Evolutionary conservation across 257 asterid species (phyloP).

Genomic region (Nicotiana sylvestris): DNA sequence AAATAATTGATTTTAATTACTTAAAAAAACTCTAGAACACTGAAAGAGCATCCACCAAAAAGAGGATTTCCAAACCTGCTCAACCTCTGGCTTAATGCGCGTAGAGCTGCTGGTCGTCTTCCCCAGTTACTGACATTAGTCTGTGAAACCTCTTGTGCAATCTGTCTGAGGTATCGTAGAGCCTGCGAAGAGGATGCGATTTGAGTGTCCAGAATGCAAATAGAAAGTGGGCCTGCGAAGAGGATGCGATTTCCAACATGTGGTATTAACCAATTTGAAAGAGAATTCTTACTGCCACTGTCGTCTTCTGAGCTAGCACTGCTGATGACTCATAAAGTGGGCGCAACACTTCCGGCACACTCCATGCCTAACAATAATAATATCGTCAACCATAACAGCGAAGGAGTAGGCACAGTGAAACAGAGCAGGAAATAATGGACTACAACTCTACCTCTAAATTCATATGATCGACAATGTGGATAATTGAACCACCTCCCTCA

Average conservation of each 20-base stretch:
- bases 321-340: constrained; percentile 82
- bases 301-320: constrained; percentile 67
- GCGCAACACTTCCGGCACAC: constrained; percentile 88
- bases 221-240: constrained; percentile 39
- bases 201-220: background rate
- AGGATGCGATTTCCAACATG: background rate
- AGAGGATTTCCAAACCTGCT: constrained; percentile 47
- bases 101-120: constrained; percentile 80
- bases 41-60: background rate
- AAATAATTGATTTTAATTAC: background rate
- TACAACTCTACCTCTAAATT: constrained; percentile 56
- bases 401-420: background rate
- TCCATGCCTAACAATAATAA: constrained; percentile 49
- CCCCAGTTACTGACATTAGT: constrained; percentile 75
- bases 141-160: constrained; percentile 71
- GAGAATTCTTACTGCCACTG: constrained; percentile 61
- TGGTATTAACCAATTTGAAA: background rate
- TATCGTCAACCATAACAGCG: background rate
- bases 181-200: constrained; percentile 40
- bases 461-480: constrained; percentile 88
- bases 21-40: background rate
- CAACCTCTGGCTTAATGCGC: constrained; percentile 79
- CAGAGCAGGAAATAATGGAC: background rate
- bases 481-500: constrained; percentile 89
- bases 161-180: constrained; percentile 83